Conservation (phyloP, 768 basidiomycete genomes). For the Gymnopilus dilepis region DNA sequence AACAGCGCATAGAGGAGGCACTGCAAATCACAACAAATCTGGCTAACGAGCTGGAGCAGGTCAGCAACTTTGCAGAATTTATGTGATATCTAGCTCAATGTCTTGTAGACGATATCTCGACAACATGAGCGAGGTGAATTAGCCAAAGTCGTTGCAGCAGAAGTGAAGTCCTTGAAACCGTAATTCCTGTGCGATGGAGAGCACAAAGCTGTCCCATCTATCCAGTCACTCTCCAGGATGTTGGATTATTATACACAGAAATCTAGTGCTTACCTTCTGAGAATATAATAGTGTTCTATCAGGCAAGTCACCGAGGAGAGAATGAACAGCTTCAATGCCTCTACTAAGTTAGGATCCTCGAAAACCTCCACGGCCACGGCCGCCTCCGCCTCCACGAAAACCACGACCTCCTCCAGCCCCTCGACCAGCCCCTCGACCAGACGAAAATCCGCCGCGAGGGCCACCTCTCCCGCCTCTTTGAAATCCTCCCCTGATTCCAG, state of each 20-base stretch:
- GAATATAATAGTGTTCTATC: neutral
- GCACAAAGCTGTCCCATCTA: constrained; percentile 4
- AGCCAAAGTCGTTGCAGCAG: constrained; percentile 48
- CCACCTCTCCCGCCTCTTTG: constrained; percentile 45
- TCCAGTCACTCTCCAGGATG: neutral
- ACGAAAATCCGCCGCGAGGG: constrained; percentile 38
- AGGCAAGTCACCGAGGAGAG: neutral
- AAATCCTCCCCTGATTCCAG: constrained; percentile 51
- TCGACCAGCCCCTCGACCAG: constrained; percentile 48
- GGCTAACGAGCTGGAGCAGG: constrained; percentile 58
- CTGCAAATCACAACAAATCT: constrained; percentile 45
- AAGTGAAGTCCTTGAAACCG: constrained; percentile 56
- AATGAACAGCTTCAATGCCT: neutral
- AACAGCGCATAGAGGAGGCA: constrained; percentile 31
- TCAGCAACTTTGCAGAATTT: constrained; percentile 29
- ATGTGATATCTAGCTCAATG: neutral
- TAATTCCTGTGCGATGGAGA: constrained; percentile 35
- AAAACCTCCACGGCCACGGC: constrained; percentile 43
- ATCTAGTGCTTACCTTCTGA: neutral
- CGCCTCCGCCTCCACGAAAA: constrained; percentile 43
- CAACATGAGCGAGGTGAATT: constrained; percentile 58
- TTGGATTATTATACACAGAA: neutral
- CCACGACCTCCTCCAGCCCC: constrained; percentile 45
- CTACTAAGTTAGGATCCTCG: constrained; percentile 48
- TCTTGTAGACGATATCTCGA: constrained; percentile 20